Percentiles rank a stretch among this genome's conserved stretches.
Evolutionary conservation across 139 green algal species (phyloP).

Genomic region (Mychonastes homosphaera): DNA sequence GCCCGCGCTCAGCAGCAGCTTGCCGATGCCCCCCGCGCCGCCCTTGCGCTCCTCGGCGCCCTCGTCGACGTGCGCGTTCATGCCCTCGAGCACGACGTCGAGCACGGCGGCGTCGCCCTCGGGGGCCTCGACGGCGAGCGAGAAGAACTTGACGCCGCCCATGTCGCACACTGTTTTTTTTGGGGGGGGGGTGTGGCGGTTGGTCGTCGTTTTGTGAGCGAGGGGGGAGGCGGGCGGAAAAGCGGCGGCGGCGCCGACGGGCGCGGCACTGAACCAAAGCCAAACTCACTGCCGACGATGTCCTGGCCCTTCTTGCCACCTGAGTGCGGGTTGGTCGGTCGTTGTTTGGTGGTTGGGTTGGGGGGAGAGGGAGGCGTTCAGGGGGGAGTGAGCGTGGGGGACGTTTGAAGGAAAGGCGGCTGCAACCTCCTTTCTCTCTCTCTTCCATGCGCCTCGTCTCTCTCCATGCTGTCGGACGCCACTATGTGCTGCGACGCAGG

Average conservation of each 20-base stretch:
- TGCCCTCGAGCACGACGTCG: slow-evolving; percentile 49
- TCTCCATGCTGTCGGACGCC: too few species aligned
- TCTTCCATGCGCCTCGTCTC: too few species aligned
- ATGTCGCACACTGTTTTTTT: slow-evolving; percentile 55
- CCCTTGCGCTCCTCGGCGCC: slow-evolving; percentile 71
- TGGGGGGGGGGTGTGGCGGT: too few species aligned
- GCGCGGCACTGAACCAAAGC: too few species aligned
- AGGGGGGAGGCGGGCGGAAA: too few species aligned
- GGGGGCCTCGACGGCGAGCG: slow-evolving; percentile 51
- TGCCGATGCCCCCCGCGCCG: slow-evolving; percentile 46
- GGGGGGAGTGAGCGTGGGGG: too few species aligned
- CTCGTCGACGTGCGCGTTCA: slow-evolving; percentile 62
- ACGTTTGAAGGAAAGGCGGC: too few species aligned
- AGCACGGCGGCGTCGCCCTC: slow-evolving; percentile 53
- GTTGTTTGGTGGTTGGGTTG: neutral
- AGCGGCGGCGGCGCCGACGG: too few species aligned
- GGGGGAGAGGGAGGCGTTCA: too few species aligned
- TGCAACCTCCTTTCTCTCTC: too few species aligned
- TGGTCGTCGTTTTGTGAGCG: too few species aligned
- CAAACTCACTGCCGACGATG: slow-evolving; percentile 31
- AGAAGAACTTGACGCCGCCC: slow-evolving; percentile 72
- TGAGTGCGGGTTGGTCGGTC: slow-evolving; percentile 25
- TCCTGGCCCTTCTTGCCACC: slow-evolving; percentile 53
- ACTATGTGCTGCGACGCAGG: too few species aligned
- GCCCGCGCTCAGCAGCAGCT: slow-evolving; percentile 59